These are phyloP conservation scores for Septoria linicola DNA, from an alignment of 2,329 filamentous ascomycete genomes.

Conservation along the genomic window DNA sequence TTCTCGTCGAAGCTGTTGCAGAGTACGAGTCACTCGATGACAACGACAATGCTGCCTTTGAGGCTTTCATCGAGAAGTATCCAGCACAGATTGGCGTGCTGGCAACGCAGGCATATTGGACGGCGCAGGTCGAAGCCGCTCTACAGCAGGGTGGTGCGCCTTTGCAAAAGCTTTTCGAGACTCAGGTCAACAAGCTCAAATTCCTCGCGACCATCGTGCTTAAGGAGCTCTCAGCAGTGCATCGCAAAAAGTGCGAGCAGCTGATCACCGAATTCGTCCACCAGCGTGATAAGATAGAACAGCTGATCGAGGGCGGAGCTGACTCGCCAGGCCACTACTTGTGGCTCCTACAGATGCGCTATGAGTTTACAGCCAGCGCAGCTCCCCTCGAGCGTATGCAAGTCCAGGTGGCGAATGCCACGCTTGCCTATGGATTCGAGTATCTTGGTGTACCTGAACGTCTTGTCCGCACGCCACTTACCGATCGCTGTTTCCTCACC, in stretches of 20 bases:
- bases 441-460: slow-evolving; percentile 96
- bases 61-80: slow-evolving; percentile 76
- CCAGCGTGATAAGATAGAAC: slow-evolving; percentile 89
- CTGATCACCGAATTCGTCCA: slow-evolving; percentile 99
- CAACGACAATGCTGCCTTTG: slow-evolving; percentile 69
- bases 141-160: slow-evolving; percentile 69
- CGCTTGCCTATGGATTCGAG: slow-evolving; percentile 94
- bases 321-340: slow-evolving; percentile 75
- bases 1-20: slow-evolving; percentile 80
- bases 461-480: slow-evolving; percentile 92
- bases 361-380: slow-evolving; percentile 80
- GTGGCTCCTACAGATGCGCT: slow-evolving; percentile 97
- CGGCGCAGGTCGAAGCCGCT: slow-evolving; percentile 76
- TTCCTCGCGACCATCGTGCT: slow-evolving; percentile 86
- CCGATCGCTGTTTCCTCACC: slow-evolving; percentile 96
- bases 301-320: slow-evolving; percentile 74
- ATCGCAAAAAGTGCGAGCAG: slow-evolving; percentile 95
- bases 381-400: slow-evolving; percentile 78
- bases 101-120: slow-evolving; percentile 92
- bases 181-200: slow-evolving; percentile 80
- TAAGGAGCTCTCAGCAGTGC: slow-evolving; percentile 80
- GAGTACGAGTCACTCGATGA: slow-evolving; percentile 70
- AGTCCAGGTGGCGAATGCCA: slow-evolving; percentile 96
- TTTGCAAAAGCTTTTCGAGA: slow-evolving; percentile 70
- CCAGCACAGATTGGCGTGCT: slow-evolving; percentile 95